Evolutionary conservation across 257 asterid species (phyloP).

Genomic region (Leptodermis oblonga): DNA sequence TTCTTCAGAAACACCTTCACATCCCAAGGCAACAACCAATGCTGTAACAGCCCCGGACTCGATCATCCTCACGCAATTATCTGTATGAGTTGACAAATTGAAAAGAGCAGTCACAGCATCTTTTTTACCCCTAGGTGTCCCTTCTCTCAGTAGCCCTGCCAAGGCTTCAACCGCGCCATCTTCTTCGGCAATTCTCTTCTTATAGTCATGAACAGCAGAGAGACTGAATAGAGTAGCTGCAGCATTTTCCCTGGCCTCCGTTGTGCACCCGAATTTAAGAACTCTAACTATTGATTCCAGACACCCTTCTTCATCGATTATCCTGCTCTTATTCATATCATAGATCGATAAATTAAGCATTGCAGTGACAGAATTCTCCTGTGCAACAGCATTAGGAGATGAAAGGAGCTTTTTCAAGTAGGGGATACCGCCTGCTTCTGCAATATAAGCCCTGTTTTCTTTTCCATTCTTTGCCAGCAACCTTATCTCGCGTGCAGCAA

Average conservation of each 20-base stretch:
- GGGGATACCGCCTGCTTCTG: constrained; percentile 83
- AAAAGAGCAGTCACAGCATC: constrained; percentile 91
- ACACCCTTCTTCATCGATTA: constrained; percentile 82
- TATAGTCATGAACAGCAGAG: constrained; percentile 84
- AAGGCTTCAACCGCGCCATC: constrained; percentile 77
- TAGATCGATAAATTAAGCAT: constrained; percentile 76
- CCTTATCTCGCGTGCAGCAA: constrained; percentile 80
- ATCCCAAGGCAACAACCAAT: constrained; percentile 52
- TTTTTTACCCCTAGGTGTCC: constrained; percentile 78
- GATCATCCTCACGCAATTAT: constrained; percentile 61
- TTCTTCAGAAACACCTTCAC: constrained; percentile 73
- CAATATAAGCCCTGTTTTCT: constrained; percentile 75
- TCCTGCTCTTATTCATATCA: constrained; percentile 70
- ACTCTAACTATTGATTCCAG: constrained; percentile 59
- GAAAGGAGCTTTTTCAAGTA: constrained; percentile 52
- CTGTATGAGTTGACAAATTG: constrained; percentile 69
- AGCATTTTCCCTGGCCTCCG: constrained; percentile 86
- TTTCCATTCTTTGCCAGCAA: constrained; percentile 71
- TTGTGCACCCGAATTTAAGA: constrained; percentile 60
- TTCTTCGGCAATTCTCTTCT: constrained; percentile 64
- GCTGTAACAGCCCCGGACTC: constrained; percentile 75
- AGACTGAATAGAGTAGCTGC: constrained; percentile 95
- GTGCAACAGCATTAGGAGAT: constrained; percentile 59
- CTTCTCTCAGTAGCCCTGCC: constrained; percentile 52
- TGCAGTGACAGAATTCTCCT: constrained; percentile 90